phyloP scores from a whole-genome alignment of 164 flowering plant species.

The Malania oleifera region DNA sequence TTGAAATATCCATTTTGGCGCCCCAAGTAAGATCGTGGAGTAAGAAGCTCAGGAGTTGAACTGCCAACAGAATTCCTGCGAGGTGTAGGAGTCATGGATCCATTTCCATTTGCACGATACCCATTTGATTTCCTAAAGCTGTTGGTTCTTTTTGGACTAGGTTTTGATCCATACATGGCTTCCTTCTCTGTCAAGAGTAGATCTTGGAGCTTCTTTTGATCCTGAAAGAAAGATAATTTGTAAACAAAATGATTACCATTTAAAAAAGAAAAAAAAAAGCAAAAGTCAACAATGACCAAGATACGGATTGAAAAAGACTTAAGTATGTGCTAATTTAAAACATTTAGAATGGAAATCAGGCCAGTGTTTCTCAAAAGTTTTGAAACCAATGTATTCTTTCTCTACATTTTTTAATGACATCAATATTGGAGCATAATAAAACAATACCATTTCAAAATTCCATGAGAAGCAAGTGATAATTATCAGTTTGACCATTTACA shows the following conservation, averaged over 20 bases:
- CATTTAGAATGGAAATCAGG: too few species aligned
- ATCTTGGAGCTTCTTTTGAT: constrained; percentile 90
- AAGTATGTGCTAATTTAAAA: too few species aligned
- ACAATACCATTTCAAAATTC: too few species aligned
- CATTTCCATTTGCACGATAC: constrained; percentile 66
- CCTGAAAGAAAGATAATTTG: constrained; percentile 33
- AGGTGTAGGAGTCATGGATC: constrained; percentile 75
- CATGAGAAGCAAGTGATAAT: too few species aligned
- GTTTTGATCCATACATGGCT: constrained; percentile 86
- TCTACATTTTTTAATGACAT: too few species aligned
- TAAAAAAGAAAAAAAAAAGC: too few species aligned
- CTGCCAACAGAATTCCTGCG: constrained; percentile 65
- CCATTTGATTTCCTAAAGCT: constrained; percentile 70
- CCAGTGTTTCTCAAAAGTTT: too few species aligned
- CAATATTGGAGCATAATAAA: too few species aligned
- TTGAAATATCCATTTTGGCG: constrained; percentile 86
- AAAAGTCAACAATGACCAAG: too few species aligned
- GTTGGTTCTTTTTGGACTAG: constrained; percentile 72
- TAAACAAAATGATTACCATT: too few species aligned
- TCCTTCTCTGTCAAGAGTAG: constrained; percentile 79
- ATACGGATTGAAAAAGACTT: too few species aligned
- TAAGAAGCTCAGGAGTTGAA: constrained; percentile 61
- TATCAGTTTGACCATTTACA: background rate
- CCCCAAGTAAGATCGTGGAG: constrained; percentile 77
- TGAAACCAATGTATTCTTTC: too few species aligned